Conservation (phyloP, 1,284 basidiomycete species). For the Leccinum holopus region DNA sequence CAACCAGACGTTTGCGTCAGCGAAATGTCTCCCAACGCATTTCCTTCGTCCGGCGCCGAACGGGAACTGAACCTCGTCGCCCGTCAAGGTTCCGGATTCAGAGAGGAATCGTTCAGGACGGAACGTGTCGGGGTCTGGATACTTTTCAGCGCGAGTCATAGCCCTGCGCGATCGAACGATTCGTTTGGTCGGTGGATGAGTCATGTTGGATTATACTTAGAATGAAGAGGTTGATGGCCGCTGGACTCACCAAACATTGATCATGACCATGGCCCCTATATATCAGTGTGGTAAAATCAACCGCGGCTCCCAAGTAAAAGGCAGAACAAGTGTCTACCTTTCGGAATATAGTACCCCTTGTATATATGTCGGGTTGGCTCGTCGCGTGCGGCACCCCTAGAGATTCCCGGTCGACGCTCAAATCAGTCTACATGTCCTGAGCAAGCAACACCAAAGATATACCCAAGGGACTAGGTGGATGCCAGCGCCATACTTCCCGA, state of each 20-base stretch:
- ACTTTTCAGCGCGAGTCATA: constrained; percentile 45
- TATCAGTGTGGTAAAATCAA: neutral
- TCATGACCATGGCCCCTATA: constrained; percentile 1
- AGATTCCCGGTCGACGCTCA: neutral
- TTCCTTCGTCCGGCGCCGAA: constrained; percentile 49
- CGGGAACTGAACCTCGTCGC: constrained; percentile 40
- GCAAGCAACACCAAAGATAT: neutral
- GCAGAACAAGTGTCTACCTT: neutral
- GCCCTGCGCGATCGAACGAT: constrained; percentile 29
- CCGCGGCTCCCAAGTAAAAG: neutral
- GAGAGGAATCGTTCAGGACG: constrained; percentile 40
- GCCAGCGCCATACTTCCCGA: constrained; percentile 13
- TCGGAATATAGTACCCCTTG: neutral
- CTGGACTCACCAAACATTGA: constrained; percentile 4
- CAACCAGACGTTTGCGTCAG: constrained; percentile 5
- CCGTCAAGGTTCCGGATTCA: constrained; percentile 21
- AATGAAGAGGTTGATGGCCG: neutral
- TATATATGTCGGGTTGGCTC: constrained; percentile 1
- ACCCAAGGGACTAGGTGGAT: constrained; percentile 6
- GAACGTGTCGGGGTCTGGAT: constrained; percentile 38
- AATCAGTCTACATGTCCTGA: too few species aligned
- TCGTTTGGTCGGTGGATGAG: neutral
- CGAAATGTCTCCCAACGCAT: constrained; percentile 6
- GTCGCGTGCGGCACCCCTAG: constrained; percentile 3
- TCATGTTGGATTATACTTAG: neutral